These are phyloP conservation scores for Ceratocystis alfenasii DNA, from an alignment of 2,329 filamentous ascomycete genomes.

Conservation along the genomic window DNA sequence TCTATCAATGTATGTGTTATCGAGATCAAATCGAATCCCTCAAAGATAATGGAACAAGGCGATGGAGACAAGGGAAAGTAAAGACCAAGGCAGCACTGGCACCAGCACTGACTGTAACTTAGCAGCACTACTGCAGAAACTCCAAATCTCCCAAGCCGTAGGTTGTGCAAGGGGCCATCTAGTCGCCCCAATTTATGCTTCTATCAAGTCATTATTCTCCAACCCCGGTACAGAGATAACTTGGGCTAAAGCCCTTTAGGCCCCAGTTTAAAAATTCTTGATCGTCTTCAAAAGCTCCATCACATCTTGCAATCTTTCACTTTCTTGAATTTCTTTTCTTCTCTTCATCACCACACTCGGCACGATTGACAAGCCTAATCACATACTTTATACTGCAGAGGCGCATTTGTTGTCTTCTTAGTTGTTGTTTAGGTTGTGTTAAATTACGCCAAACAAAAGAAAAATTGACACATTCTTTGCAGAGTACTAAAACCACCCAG, in stretches of 20 bases:
- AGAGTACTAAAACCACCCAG: no score
- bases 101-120: no score
- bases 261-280: constrained; percentile 4
- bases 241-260: constrained; percentile 18
- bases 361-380: no score
- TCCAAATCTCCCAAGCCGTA: no score
- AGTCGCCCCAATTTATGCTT: background rate
- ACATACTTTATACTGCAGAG: no score
- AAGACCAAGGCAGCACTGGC: no score
- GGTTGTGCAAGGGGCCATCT: background rate
- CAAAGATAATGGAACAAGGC: constrained; percentile 6
- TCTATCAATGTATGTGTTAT: background rate
- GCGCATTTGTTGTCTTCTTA: no score
- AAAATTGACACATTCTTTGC: no score
- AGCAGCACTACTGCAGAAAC: no score
- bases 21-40: background rate
- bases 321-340: background rate
- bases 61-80: background rate
- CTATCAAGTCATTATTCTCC: background rate
- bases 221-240: constrained; percentile 9
- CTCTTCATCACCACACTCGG: background rate
- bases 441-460: no score
- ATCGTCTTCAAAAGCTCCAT: constrained; percentile 15
- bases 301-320: background rate
- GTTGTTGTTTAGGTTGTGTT: no score